phyloP scores from a whole-genome alignment of 2,329 filamentous ascomycete genomes.

The Cladosporium sp. region DNA sequence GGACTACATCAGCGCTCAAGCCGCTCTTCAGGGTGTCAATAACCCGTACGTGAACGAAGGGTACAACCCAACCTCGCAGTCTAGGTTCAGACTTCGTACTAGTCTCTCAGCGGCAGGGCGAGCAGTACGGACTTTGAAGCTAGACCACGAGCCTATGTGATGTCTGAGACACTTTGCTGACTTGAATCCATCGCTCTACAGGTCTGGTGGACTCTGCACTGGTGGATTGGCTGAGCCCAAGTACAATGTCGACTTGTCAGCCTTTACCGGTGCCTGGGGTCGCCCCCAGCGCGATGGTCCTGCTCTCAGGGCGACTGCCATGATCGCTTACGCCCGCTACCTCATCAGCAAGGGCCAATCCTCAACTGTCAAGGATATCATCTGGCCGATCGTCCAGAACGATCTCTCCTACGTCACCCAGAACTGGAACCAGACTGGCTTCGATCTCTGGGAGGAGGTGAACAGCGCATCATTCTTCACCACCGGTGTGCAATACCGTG shows the following conservation, averaged over 20 bases:
- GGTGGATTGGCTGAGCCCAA: slow-evolving; percentile 71
- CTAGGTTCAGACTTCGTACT: too few species aligned
- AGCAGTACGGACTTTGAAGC: too few species aligned
- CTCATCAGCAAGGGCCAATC: slow-evolving; percentile 49
- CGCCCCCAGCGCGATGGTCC: slow-evolving; percentile 80
- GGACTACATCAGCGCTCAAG: slow-evolving; percentile 68
- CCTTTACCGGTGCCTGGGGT: slow-evolving; percentile 61
- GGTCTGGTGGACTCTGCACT: slow-evolving; percentile 58
- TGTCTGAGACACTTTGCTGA: too few species aligned
- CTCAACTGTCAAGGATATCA: slow-evolving; percentile 51
- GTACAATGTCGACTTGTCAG: slow-evolving; percentile 63
- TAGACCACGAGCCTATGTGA: too few species aligned
- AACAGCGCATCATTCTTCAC: slow-evolving; percentile 79
- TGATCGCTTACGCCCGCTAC: slow-evolving; percentile 73
- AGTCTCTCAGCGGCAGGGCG: too few species aligned
- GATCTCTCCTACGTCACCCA: slow-evolving; percentile 74
- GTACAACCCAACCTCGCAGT: too few species aligned
- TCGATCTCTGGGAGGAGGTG: slow-evolving; percentile 84
- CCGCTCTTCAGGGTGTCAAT: slow-evolving; percentile 63
- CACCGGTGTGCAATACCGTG: slow-evolving; percentile 66
- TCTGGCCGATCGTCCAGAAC: slow-evolving; percentile 75
- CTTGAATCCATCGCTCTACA: too few species aligned
- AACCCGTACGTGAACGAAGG: too few species aligned
- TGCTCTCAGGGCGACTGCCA: slow-evolving; percentile 70
- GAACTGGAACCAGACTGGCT: slow-evolving; percentile 63